Base-by-base conservation (phyloP, 1,284 basidiomycete genomes). In the Irpex lacteus region DNA sequence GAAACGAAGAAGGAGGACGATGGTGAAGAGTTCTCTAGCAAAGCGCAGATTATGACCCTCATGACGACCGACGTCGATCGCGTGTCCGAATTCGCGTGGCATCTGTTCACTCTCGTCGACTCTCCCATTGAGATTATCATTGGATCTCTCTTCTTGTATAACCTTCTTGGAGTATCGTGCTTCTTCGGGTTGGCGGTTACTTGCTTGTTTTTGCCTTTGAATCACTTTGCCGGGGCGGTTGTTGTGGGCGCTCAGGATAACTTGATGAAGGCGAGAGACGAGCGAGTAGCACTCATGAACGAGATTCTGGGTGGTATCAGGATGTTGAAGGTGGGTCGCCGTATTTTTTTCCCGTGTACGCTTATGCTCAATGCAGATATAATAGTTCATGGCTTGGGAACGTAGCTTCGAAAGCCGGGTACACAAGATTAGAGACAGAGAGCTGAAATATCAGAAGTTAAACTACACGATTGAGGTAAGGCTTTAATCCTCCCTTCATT, bases 321-420 rank as follows among this genome's bases (percentile, higher is more conserved):
- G n/a, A 96, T 97, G 93, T 85, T 97, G 70, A 97, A 98, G 82
- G 87, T 88, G 62, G 50, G 65, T 26, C 5, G 11, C 44, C 32
- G 7, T 26, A 26, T 26, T 26, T 7, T 21, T 9, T 59, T 15
- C 44, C 7, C 7, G 4, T 47, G n/a, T 47, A 47, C n/a, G 11
- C 21, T 36, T 18, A 6, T 32, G 18, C 21, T 38, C 21, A 5
- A 60, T 13, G 54, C 26, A 26, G 11, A 40, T n/a, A 9, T 18
- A 2, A 66, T 52, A 91, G 87, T 96, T 96, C 76, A 96, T 96
- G 93, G 94, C 93, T 8, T 96, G 95, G 95, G 96, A 98, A 76
- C 86, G 92, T 19, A 92, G 88, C 70, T 97, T 97, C 71, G 94
- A 97, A 76, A 80, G 82, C 37, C 83, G 85, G 6, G 88, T 97